Evolutionary conservation across 2,329 filamentous ascomycete species (phyloP).

Genomic region (Trichoderma koningiopsis): DNA sequence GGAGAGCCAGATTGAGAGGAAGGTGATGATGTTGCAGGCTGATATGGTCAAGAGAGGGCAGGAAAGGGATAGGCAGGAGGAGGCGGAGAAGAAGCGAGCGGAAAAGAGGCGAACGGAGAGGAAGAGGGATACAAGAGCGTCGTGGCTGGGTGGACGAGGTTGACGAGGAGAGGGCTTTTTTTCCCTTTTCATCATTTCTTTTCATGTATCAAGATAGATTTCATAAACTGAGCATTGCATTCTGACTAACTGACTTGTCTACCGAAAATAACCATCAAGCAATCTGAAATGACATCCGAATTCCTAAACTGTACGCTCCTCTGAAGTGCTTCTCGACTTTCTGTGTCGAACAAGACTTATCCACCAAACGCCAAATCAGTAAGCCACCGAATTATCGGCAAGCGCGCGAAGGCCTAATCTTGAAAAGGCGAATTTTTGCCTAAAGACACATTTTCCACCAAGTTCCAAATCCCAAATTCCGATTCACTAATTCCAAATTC

Average conservation of each 20-base stretch:
- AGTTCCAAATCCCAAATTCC: neutral
- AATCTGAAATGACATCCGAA: neutral
- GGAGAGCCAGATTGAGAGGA: slow-evolving; percentile 42
- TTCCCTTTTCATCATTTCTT: too few relatives aligned
- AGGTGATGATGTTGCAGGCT: slow-evolving; percentile 39
- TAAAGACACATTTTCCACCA: neutral
- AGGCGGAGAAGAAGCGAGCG: slow-evolving; percentile 29
- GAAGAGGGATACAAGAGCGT: slow-evolving; percentile 17
- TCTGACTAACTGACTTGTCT: slow-evolving; percentile 3
- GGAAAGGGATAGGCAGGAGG: slow-evolving; percentile 34
- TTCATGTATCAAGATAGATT: neutral
- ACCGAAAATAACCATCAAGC: neutral
- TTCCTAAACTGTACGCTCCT: neutral
- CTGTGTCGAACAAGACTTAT: neutral
- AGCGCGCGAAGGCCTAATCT: neutral
- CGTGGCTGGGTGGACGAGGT: slow-evolving; percentile 1
- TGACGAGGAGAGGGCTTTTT: neutral
- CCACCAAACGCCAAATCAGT: neutral
- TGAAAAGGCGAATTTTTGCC: neutral
- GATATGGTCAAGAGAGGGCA: slow-evolving; percentile 36
- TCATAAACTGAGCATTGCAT: neutral
- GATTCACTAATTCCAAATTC: neutral
- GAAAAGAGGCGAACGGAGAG: neutral
- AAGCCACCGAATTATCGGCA: neutral
- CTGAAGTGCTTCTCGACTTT: neutral